Evolutionary conservation across 495 filamentous ascomycete genomes (phyloP), one percentile per base, ranked within the genome.

Genomic region (Penicillium crystallinum): DNA sequence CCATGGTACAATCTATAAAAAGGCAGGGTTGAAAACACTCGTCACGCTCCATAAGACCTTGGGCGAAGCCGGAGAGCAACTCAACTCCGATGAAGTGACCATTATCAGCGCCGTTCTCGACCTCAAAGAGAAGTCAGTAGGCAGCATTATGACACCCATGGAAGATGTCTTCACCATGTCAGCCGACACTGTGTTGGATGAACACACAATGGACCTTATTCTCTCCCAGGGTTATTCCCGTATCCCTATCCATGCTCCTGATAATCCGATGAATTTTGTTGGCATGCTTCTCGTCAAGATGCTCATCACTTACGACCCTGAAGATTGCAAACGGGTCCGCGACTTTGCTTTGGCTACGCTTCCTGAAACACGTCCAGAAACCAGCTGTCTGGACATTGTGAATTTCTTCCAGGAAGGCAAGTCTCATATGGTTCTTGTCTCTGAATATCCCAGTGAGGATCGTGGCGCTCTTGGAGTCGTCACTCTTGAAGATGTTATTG

Each of bases 391-490:
- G 36, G 93, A 98, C 64, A 98, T 97, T 56, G 86, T 98, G 66
- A 98, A 98, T 72, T 98, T 96, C 72, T 98, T 98, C 73, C 93
- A 98, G 66, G 92, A 98, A 71, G 93, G 93, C 46, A 97, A 97
- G 66, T 95, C 90, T 9, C 93, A 98, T 69, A 97, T 98, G 95
- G 92, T 97, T 9, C 77, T 98, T 22, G 91, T 97, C 9, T 96
- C 91, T 6, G 88, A 95, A 57, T 84, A 77, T 52, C 93, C 93
- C 2, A 90, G 93, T 11, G 86, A 95, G 54, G 84, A 95, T 61
- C 82, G 87, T 53, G 93, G 93, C 33, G 90, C 91, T 1, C 72
- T 96, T 14, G 93, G 93, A 19, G 93, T 98, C 1, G 88, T 97
- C 10, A 98, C 93, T 0, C 72, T 98, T 3, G 93, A 98, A 68